Evolutionary conservation across 1,284 basidiomycete species (phyloP).

Genomic region (Malassezia arunalokei): DNA sequence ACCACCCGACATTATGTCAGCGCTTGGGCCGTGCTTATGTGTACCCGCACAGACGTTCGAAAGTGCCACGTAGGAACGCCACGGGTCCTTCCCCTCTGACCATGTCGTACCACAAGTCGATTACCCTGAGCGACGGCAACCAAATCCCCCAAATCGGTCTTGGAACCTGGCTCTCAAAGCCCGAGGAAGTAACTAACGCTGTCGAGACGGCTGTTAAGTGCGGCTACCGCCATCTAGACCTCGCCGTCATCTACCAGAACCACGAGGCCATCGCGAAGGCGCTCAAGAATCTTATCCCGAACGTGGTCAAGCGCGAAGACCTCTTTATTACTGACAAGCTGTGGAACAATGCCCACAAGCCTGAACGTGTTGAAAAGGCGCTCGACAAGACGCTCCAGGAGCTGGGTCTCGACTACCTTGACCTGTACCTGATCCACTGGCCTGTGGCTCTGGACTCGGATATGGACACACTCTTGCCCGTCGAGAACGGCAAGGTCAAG

Average conservation of each 20-base stretch:
- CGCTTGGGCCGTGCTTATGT: background rate
- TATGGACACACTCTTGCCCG: slow-evolving; percentile 49
- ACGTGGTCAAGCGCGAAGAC: slow-evolving; percentile 49
- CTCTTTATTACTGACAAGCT: slow-evolving; percentile 50
- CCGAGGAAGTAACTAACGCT: slow-evolving; percentile 64
- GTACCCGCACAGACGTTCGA: background rate
- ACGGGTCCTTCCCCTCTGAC: background rate
- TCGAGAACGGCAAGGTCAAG: slow-evolving; percentile 50
- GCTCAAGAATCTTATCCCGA: slow-evolving; percentile 46
- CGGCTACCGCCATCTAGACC: slow-evolving; percentile 42
- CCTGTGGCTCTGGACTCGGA: slow-evolving; percentile 52
- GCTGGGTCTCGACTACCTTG: slow-evolving; percentile 47
- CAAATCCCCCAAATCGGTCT: slow-evolving; percentile 52
- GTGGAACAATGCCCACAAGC: slow-evolving; percentile 59
- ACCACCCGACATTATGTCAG: background rate
- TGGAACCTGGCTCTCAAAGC: slow-evolving; percentile 68
- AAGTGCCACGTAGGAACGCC: slow-evolving; percentile 2
- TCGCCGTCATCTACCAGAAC: slow-evolving; percentile 40
- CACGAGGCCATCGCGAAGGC: slow-evolving; percentile 48
- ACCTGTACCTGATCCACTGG: slow-evolving; percentile 67
- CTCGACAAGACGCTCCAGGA: slow-evolving; percentile 47
- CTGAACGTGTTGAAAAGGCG: slow-evolving; percentile 41
- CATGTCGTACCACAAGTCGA: slow-evolving; percentile 29
- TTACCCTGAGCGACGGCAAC: slow-evolving; percentile 42
- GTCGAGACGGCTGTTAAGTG: slow-evolving; percentile 30